Evolutionary conservation across 805 yeast genomes (phyloP).

Genomic region (Saccharomycopsis fermentans): DNA sequence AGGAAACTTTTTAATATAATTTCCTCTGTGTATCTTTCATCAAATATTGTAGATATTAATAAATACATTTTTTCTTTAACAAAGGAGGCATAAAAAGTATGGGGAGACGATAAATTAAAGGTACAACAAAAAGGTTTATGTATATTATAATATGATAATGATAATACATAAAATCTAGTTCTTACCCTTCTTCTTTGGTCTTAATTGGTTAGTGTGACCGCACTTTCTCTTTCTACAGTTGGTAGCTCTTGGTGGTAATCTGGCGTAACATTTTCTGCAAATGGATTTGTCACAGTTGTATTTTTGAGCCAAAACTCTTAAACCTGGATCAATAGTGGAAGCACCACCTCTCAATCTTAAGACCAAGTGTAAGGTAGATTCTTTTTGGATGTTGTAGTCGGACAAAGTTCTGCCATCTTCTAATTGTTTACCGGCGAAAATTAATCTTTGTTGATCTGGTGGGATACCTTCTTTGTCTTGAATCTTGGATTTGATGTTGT

Average conservation of each 20-base stretch:
- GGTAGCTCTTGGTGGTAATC: constrained; percentile 99
- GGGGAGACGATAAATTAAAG: neutral
- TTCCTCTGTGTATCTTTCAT: neutral
- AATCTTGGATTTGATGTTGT: constrained; percentile 96
- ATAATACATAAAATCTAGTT: constrained; percentile 11
- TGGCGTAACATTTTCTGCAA: constrained; percentile 99
- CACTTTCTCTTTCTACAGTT: constrained; percentile 99
- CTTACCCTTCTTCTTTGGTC: constrained; percentile 93
- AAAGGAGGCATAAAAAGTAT: neutral
- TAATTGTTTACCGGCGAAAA: constrained; percentile 99
- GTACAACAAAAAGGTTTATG: neutral
- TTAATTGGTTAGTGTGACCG: constrained; percentile 99
- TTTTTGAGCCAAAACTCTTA: constrained; percentile 97
- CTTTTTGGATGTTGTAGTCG: constrained; percentile 99
- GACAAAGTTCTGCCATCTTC: constrained; percentile 98
- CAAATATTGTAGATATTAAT: neutral
- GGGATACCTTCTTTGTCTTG: constrained; percentile 99
- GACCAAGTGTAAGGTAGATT: constrained; percentile 93
- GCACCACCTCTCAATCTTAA: constrained; percentile 94
- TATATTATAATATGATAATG: neutral
- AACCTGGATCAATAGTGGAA: constrained; percentile 93
- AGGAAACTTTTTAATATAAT: neutral
- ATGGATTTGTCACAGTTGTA: constrained; percentile 99
- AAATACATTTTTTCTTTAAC: neutral
- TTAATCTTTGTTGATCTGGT: constrained; percentile 99